Conservation (phyloP, 768 basidiomycete species). For the Dioszegia crocea region DNA sequence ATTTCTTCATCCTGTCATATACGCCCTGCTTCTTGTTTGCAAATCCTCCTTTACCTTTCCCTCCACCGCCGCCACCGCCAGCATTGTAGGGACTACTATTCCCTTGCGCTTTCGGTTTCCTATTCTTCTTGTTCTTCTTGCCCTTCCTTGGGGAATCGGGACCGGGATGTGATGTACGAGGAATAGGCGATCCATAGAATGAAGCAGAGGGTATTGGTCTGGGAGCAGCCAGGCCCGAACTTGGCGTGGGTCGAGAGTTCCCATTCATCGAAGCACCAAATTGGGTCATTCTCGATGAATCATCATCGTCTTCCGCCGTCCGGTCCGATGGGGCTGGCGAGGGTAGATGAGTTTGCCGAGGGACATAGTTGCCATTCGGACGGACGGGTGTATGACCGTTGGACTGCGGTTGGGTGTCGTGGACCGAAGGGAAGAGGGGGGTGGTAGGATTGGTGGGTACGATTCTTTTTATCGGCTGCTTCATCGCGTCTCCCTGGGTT, state of each 20-base stretch:
- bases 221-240: conserved; percentile 2
- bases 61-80: background rate
- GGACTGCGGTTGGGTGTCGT: background rate
- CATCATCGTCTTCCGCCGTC: background rate
- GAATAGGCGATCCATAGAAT: conserved; percentile 19
- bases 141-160: background rate
- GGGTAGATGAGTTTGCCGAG: background rate
- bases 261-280: background rate
- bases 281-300: background rate
- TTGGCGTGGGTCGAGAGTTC: too few relatives aligned
- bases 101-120: background rate
- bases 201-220: conserved; percentile 9
- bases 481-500: background rate
- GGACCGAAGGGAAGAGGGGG: background rate
- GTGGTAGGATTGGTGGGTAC: background rate
- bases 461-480: background rate
- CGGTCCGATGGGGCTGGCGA: background rate
- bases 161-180: conserved; percentile 5
- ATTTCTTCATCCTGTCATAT: background rate
- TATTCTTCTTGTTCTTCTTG: background rate
- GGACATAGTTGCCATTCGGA: background rate
- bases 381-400: too few relatives aligned
- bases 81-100: background rate
- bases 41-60: background rate
- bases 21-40: background rate